These are phyloP conservation scores for Aureobasidium sp. DNA, from an alignment of 2,329 filamentous ascomycete species.

Conservation along the genomic window DNA sequence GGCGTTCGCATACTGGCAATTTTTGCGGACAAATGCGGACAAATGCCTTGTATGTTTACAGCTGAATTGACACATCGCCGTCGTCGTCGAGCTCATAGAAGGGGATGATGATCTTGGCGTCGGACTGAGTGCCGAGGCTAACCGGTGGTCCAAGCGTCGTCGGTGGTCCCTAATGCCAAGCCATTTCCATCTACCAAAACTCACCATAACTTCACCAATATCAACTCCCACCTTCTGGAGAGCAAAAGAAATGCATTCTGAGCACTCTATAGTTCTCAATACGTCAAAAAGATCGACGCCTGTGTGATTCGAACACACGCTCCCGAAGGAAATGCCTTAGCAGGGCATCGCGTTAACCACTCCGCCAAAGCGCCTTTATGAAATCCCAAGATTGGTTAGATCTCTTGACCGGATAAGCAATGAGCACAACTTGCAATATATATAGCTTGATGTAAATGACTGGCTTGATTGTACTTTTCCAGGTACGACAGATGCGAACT, in stretches of 20 bases:
- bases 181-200: neutral
- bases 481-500: too few relatives aligned
- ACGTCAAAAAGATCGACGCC: conserved; percentile 10
- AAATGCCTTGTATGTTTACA: too few relatives aligned
- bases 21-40: too few relatives aligned
- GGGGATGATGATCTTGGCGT: neutral
- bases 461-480: too few relatives aligned
- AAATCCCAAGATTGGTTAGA: neutral
- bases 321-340: conserved; percentile 10
- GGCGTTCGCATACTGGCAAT: too few relatives aligned
- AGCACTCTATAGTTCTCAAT: too few relatives aligned
- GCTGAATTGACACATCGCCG: too few relatives aligned
- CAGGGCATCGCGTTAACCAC: conserved; percentile 12
- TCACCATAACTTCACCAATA: neutral
- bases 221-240: too few relatives aligned
- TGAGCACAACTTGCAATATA: neutral
- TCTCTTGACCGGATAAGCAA: neutral
- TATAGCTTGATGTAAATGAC: too few relatives aligned
- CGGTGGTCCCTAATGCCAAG: neutral
- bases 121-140: neutral
- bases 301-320: conserved; percentile 6
- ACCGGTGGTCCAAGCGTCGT: neutral
- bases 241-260: neutral
- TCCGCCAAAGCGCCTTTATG: conserved; percentile 8
- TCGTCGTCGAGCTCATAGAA: too few relatives aligned